phyloP scores from a whole-genome alignment of 2,329 filamentous ascomycete species.

The Keithomyces neogunnii region DNA sequence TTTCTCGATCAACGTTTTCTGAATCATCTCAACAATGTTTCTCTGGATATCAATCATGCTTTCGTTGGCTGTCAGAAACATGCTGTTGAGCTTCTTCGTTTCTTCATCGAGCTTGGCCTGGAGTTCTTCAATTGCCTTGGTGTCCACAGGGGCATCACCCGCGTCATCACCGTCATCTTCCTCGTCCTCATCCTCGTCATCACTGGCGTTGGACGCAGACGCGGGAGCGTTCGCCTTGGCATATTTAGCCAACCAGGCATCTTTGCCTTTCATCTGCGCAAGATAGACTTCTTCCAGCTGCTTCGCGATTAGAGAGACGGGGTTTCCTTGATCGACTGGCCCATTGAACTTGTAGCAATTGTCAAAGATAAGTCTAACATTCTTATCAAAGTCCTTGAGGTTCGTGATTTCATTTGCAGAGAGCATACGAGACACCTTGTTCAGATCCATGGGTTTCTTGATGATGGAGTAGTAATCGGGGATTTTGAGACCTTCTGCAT shows the following conservation, averaged over 20 bases:
- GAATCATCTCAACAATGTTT: slow-evolving; percentile 54
- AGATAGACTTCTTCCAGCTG: slow-evolving; percentile 70
- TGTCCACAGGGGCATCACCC: slow-evolving; percentile 32
- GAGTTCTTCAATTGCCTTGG: slow-evolving; percentile 41
- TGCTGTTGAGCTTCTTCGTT: slow-evolving; percentile 46
- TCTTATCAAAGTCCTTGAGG: slow-evolving; percentile 77
- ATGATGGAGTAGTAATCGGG: slow-evolving; percentile 89
- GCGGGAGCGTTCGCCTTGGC: slow-evolving; percentile 47
- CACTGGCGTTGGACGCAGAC: slow-evolving; percentile 55
- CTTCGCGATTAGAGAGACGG: slow-evolving; percentile 64
- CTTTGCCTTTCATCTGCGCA: slow-evolving; percentile 66
- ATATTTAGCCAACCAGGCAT: slow-evolving; percentile 71
- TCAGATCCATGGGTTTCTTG: slow-evolving; percentile 93
- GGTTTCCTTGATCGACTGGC: slow-evolving; percentile 47
- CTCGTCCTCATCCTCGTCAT: slow-evolving; percentile 65
- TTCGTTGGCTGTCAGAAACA: slow-evolving; percentile 43
- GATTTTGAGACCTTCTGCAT: slow-evolving; percentile 88
- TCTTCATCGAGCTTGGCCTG: slow-evolving; percentile 46
- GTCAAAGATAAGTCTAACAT: slow-evolving; percentile 72
- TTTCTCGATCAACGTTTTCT: slow-evolving; percentile 66
- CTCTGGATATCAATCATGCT: slow-evolving; percentile 48
- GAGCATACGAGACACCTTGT: slow-evolving; percentile 72
- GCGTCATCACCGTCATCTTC: slow-evolving; percentile 43
- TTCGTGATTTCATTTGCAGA: slow-evolving; percentile 70
- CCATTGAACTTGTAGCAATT: slow-evolving; percentile 92